Percentiles rank a stretch among this genome's conserved stretches.
Conservation (phyloP, 2,329 filamentous ascomycete genomes). For the Anisogramma anomala region DNA sequence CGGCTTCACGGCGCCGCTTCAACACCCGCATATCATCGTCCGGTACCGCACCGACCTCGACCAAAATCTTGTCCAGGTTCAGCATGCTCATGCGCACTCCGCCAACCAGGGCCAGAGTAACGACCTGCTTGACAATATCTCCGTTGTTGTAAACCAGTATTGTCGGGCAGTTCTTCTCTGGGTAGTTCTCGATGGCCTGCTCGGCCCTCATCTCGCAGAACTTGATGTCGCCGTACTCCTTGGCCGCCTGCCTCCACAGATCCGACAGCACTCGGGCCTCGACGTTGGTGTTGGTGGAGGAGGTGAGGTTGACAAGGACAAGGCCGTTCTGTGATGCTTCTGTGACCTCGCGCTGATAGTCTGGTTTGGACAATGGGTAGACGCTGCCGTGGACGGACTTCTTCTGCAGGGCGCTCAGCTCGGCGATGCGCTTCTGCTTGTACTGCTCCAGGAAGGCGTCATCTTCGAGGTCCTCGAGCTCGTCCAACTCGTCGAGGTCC, state of each 20-base stretch:
- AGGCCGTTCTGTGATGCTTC: conserved; percentile 65
- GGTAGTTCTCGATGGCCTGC: conserved; percentile 93
- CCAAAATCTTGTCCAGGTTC: conserved; percentile 69
- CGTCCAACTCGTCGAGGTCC: conserved; percentile 84
- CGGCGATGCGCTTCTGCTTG: conserved; percentile 73
- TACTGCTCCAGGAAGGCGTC: conserved; percentile 84
- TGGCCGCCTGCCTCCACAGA: conserved; percentile 74
- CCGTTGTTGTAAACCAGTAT: conserved; percentile 87
- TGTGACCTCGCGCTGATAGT: conserved; percentile 84
- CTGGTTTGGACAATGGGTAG: conserved; percentile 87
- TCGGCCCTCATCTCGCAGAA: conserved; percentile 92
- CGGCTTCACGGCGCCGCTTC: conserved; percentile 46
- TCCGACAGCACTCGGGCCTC: conserved; percentile 77
- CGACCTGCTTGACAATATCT: conserved; percentile 81
- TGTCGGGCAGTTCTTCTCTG: conserved; percentile 87
- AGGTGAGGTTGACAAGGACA: conserved; percentile 72
- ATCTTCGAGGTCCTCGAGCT: conserved; percentile 90
- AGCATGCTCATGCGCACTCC: conserved; percentile 59
- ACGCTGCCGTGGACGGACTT: conserved; percentile 79
- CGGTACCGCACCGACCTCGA: conserved; percentile 70
- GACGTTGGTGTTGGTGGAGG: conserved; percentile 59
- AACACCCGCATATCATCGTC: conserved; percentile 67
- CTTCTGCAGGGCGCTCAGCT: conserved; percentile 63
- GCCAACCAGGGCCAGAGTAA: conserved; percentile 72
- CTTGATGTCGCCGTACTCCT: conserved; percentile 85